Conservation (phyloP, 305 asterid genomes). For the Coffea humblotiana region DNA sequence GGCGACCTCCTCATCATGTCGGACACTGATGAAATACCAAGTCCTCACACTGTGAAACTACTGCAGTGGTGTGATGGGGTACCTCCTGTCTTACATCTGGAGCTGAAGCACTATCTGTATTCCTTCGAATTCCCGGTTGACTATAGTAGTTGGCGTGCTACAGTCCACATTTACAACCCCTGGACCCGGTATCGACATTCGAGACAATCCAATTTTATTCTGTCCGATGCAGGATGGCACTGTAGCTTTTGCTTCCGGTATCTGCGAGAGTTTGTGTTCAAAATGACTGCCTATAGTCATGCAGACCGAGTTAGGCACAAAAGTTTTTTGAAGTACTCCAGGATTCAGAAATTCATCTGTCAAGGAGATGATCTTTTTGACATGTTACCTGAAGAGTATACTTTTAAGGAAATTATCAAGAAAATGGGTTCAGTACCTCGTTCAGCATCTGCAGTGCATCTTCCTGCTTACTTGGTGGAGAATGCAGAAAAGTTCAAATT, state of each 20-base stretch:
- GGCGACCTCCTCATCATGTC: constrained; percentile 80
- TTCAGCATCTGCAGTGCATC: constrained; percentile 75
- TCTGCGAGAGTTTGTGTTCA: constrained; percentile 67
- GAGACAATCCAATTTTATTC: constrained; percentile 54
- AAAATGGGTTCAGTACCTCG: constrained; percentile 78
- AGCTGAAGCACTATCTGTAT: constrained; percentile 60
- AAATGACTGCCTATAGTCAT: constrained; percentile 84
- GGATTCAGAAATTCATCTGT: constrained; percentile 72
- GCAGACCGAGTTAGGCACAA: constrained; percentile 62
- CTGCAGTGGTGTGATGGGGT: constrained; percentile 85
- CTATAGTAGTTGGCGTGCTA: constrained; percentile 75
- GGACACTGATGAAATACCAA: constrained; percentile 86
- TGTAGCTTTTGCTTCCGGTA: constrained; percentile 80
- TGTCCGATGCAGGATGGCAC: constrained; percentile 89
- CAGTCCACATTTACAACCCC: constrained; percentile 48
- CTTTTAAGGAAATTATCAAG: constrained; percentile 68
- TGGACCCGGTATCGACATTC: constrained; percentile 73
- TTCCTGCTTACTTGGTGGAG: constrained; percentile 68
- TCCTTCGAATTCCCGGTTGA: constrained; percentile 86
- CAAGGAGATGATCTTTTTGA: constrained; percentile 74
- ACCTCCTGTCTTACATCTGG: constrained; percentile 67
- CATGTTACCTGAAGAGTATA: constrained; percentile 87
- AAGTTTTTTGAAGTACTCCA: constrained; percentile 48
- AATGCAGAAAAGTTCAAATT: constrained; percentile 66
- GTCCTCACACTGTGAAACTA: constrained; percentile 69